Base-by-base conservation (phyloP, 805 yeast genomes). In the Saccharomyces mikatae region DNA sequence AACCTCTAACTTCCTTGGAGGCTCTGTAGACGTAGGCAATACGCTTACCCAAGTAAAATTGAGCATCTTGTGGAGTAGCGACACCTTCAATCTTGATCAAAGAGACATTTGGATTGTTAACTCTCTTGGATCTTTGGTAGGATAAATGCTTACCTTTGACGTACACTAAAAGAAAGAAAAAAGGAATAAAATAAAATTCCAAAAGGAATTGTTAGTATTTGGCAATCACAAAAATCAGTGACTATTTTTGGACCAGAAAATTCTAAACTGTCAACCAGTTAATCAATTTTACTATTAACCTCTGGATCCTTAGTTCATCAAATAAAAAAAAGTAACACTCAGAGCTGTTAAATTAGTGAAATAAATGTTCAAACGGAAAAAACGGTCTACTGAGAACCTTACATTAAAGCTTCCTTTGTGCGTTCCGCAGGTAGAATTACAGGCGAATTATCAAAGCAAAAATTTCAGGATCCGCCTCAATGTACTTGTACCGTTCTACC, bases 131-230 rank as follows among this genome's bases (percentile, higher is more conserved):
- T 82, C 99, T 94, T 84, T 92, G 97, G 96, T 91, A 92, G 71
- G 97, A 90, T 75, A 92, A 77, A 86, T 92, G 98, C 85, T 91
- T 92, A 81, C 97, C 99, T 86, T 92, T 94, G 80, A 94, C 97
- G 96, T 92, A 92, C 81, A 92, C 94, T 87, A 75, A 61, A 64
- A 53, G 36, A 28, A 48, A 47, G 27, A 47, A 47, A 50, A 22
- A 30, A 44, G 21, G 17, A 21, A 49, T 28, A 14, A 48, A 13
- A 6, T 46, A 36, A 28, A 29, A 14, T 32, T 22, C 32, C 22
- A 6, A 52, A 46, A 27, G 11, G 11, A 5, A 46, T 31, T 52
- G 54, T 52, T 52, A 52, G 54, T 52, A 52, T 47, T 47, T 6
- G 17, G 22, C 22, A 9, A 46, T 46, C 44, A 17, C 17, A 21